Conservation (phyloP, 2,329 filamentous ascomycete species). For the Trichoderma atroviride region DNA sequence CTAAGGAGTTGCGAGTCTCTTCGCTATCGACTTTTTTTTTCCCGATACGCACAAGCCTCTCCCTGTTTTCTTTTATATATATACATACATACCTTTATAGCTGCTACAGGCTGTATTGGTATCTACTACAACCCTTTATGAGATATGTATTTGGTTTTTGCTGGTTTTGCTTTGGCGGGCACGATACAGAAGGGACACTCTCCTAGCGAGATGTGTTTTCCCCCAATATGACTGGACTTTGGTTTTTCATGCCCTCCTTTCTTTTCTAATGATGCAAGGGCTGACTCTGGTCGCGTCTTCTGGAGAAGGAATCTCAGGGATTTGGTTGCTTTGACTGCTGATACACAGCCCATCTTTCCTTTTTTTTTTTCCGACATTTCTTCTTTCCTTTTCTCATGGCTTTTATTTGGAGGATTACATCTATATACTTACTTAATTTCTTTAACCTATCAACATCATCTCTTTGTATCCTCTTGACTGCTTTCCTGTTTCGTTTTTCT, state of each 20-base stretch:
- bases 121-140: constrained; percentile 18
- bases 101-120: constrained; percentile 19
- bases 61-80: neutral
- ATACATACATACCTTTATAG: constrained; percentile 2
- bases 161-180: constrained; percentile 7
- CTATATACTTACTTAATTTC: constrained; percentile 23
- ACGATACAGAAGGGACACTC: constrained; percentile 15
- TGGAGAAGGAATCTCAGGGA: neutral
- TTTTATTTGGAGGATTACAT: constrained; percentile 14
- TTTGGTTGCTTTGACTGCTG: neutral
- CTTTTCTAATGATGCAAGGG: neutral
- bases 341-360: neutral
- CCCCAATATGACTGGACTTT: constrained; percentile 2
- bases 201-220: constrained; percentile 4
- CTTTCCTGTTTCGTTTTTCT: constrained; percentile 1
- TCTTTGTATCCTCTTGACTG: neutral
- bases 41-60: neutral
- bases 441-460: neutral
- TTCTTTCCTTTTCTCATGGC: neutral
- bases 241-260: constrained; percentile 20
- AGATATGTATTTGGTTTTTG: constrained; percentile 19
- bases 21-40: neutral
- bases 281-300: neutral
- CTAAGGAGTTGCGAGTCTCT: constrained; percentile 6
- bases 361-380: neutral